These are phyloP conservation scores for Pleurozium schreberi DNA, from an alignment of 225 moss, liverwort and hornwort genomes.

Conservation along the genomic window DNA sequence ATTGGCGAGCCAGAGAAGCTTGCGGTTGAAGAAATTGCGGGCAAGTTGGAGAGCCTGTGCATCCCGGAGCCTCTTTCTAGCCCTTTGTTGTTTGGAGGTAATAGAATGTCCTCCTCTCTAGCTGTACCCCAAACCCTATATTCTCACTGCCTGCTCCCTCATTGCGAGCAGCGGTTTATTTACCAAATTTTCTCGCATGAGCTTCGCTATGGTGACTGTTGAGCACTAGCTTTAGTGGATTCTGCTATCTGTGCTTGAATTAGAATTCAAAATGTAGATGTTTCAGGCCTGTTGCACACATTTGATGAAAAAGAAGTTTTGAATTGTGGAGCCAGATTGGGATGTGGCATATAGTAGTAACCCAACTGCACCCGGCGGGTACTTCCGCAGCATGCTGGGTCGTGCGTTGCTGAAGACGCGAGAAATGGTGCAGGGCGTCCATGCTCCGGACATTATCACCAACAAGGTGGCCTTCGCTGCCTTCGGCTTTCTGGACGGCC, in stretches of 20 bases:
- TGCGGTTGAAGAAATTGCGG: conserved; percentile 39
- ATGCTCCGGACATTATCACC: conserved; percentile 42
- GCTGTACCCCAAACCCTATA: not conserved
- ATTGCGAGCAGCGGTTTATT: not conserved
- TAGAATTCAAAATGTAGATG: not conserved
- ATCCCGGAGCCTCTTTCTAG: conserved; percentile 82
- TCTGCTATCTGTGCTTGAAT: not conserved
- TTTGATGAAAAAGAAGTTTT: not conserved
- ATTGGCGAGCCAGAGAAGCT: conserved; percentile 44
- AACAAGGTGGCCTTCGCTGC: conserved; percentile 73
- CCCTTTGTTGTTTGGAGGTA: conserved; percentile 87
- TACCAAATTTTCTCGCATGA: not conserved
- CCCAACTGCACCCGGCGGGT: conserved; percentile 79
- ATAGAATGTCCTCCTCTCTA: not conserved
- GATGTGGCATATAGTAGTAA: conserved; percentile 83
- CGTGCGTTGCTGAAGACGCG: conserved; percentile 51
- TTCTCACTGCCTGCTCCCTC: not conserved
- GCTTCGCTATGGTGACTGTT: not conserved
- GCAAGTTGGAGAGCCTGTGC: conserved; percentile 61
- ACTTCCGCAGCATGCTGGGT: conserved; percentile 73
- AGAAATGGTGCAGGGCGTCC: conserved; percentile 34
- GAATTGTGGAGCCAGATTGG: conserved; percentile 46
- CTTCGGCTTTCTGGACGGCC: conserved; percentile 57
- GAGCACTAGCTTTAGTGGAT: not conserved
- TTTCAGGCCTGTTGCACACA: not conserved